Evolutionary conservation across 108 stramenopile genomes (phyloP).

Genomic region (Bacterosira constricta): DNA sequence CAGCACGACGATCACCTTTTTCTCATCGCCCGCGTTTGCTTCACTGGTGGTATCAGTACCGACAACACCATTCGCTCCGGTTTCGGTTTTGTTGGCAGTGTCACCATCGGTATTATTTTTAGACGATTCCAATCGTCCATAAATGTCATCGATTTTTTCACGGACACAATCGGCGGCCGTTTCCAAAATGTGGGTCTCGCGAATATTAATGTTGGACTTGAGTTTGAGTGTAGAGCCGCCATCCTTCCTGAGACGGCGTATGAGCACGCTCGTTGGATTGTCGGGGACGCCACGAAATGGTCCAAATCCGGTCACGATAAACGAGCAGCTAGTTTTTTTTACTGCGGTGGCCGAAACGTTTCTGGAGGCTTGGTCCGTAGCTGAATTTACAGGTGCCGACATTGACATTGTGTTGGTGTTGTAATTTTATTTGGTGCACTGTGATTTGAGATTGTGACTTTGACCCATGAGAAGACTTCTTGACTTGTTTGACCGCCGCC

Average conservation of each 20-base stretch:
- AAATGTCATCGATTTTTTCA: slow-evolving; percentile 37
- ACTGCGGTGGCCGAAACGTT: too few species aligned
- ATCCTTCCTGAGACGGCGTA: slow-evolving; percentile 39
- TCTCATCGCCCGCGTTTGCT: neutral
- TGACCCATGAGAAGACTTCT: too few species aligned
- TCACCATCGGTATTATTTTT: neutral
- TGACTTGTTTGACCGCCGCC: too few species aligned
- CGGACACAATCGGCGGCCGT: slow-evolving; percentile 65
- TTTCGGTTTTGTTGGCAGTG: neutral
- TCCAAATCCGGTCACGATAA: slow-evolving; percentile 48
- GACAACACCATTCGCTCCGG: neutral
- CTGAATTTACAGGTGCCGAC: too few species aligned
- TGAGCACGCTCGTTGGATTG: slow-evolving; percentile 78
- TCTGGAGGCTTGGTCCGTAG: too few species aligned
- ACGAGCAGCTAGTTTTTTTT: too few species aligned
- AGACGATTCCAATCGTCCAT: neutral
- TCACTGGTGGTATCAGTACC: neutral
- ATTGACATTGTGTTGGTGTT: too few species aligned
- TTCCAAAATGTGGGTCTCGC: slow-evolving; percentile 63
- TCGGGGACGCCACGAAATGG: slow-evolving; percentile 56
- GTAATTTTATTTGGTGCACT: too few species aligned
- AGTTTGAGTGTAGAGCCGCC: neutral
- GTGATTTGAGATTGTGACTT: too few species aligned
- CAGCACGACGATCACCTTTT: slow-evolving; percentile 45
- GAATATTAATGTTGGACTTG: slow-evolving; percentile 1